Percentiles rank a stretch among this genome's conserved stretches.
Evolutionary conservation across 1,139 yeast species (phyloP).

Genomic region (Candida tetrigidarum): DNA sequence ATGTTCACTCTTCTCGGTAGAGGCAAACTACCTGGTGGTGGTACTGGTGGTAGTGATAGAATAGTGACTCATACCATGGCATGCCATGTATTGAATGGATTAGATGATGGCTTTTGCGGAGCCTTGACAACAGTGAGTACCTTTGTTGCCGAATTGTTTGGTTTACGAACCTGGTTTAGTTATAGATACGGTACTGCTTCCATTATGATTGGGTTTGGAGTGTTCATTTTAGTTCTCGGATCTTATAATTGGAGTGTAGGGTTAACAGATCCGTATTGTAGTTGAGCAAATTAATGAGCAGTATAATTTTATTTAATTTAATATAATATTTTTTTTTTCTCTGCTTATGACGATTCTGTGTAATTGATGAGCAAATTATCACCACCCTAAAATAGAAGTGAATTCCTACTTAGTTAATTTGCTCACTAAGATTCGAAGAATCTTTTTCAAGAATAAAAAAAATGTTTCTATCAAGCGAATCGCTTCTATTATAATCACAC

Average conservation of each 20-base stretch:
- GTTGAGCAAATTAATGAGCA: slow-evolving; percentile 5
- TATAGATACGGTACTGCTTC: slow-evolving; percentile 47
- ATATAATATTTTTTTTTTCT: background rate
- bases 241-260: slow-evolving; percentile 55
- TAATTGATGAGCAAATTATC: slow-evolving; percentile 11
- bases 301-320: background rate
- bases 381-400: slow-evolving; percentile 2
- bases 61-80: slow-evolving; percentile 38
- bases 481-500: background rate
- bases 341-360: too few relatives aligned
- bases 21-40: slow-evolving; percentile 35
- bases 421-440: slow-evolving; percentile 5
- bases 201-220: slow-evolving; percentile 38
- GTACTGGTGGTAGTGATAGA: slow-evolving; percentile 16
- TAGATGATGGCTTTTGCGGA: slow-evolving; percentile 78
- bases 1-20: slow-evolving; percentile 53
- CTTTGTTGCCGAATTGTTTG: slow-evolving; percentile 66
- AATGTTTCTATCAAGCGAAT: too few relatives aligned
- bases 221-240: slow-evolving; percentile 55
- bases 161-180: slow-evolving; percentile 31
- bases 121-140: slow-evolving; percentile 79
- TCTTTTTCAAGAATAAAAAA: too few relatives aligned
- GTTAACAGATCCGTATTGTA: slow-evolving; percentile 16
- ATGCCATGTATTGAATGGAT: slow-evolving; percentile 59
- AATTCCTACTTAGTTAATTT: slow-evolving; percentile 2